Conservation (phyloP, 352 stramenopile species). For the Phytopythium kandeliae region DNA sequence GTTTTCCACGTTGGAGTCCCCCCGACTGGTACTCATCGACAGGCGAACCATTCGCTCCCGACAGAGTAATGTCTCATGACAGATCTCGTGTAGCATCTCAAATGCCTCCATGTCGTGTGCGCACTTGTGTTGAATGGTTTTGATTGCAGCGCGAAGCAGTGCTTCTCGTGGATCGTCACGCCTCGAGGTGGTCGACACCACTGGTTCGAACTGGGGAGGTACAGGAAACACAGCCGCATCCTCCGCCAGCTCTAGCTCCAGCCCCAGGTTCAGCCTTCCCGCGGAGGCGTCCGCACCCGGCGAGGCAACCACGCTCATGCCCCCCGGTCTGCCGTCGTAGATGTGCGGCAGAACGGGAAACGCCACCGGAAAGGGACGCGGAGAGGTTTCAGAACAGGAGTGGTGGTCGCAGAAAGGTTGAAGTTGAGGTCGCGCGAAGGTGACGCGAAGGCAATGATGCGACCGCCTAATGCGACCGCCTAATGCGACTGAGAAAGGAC, state of each 20-base stretch:
- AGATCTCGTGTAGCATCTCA: conserved; percentile 60
- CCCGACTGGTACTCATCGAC: background rate
- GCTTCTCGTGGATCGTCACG: conserved; percentile 19
- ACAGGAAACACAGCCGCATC: background rate
- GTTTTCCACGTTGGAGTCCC: conserved; percentile 5
- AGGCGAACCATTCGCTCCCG: background rate
- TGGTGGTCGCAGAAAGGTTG: conserved; percentile 22
- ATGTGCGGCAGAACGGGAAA: too few species aligned
- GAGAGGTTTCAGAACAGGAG: conserved; percentile 3
- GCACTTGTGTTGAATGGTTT: conserved; percentile 48
- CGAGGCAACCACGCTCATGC: background rate
- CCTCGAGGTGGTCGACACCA: background rate
- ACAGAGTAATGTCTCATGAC: conserved; percentile 32
- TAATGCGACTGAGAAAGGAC: conserved; percentile 2
- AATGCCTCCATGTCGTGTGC: conserved; percentile 35
- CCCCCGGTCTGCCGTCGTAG: background rate
- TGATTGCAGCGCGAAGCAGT: conserved; percentile 37
- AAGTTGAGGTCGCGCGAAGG: conserved; percentile 30
- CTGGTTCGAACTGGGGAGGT: background rate
- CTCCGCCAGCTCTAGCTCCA: conserved; percentile 9
- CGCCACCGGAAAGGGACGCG: background rate
- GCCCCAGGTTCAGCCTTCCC: conserved; percentile 14
- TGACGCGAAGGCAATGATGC: conserved; percentile 10
- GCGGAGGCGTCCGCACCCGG: background rate
- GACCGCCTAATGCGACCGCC: too few species aligned